These are phyloP conservation scores for Neoascochyta sp. DNA, from an alignment of 2,329 filamentous ascomycete species.

Conservation along the genomic window DNA sequence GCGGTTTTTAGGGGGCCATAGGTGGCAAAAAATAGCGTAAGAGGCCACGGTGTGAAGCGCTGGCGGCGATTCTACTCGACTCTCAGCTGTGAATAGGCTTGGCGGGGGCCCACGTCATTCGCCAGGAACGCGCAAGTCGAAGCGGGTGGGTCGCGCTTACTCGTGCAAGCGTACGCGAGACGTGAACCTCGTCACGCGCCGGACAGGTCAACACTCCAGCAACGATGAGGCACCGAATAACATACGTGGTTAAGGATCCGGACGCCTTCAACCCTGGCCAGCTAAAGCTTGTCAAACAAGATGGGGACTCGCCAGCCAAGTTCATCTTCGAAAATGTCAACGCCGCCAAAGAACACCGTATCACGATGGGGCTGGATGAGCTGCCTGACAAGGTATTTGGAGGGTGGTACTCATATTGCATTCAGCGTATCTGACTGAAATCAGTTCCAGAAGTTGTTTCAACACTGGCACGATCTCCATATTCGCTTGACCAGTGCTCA, in stretches of 20 bases:
- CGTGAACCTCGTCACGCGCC: slow-evolving; percentile 8
- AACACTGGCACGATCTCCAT: slow-evolving; percentile 67
- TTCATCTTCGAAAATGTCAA: slow-evolving; percentile 59
- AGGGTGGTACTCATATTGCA: no score
- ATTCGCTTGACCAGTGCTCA: slow-evolving; percentile 69
- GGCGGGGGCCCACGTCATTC: no score
- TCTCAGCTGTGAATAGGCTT: slow-evolving; percentile 9
- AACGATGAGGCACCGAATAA: slow-evolving; percentile 69
- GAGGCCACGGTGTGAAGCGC: slow-evolving; percentile 25
- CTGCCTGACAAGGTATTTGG: slow-evolving; percentile 62
- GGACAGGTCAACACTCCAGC: slow-evolving; percentile 8
- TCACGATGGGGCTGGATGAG: slow-evolving; percentile 71
- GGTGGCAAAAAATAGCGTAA: slow-evolving; percentile 18
- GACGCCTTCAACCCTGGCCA: slow-evolving; percentile 62
- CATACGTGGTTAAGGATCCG: slow-evolving; percentile 65
- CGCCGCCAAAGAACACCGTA: slow-evolving; percentile 72
- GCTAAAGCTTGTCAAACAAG: slow-evolving; percentile 51
- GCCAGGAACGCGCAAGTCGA: slow-evolving; percentile 3
- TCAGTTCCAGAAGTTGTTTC: slow-evolving; percentile 60
- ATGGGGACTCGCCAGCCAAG: slow-evolving; percentile 34
- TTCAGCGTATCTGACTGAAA: slow-evolving; percentile 2
- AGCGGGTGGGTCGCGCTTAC: no score
- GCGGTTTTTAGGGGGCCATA: slow-evolving; percentile 2
- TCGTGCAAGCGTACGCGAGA: slow-evolving; percentile 4
- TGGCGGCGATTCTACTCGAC: slow-evolving; percentile 16